Evolutionary conservation across 2,329 filamentous ascomycete species (phyloP), one percentile per base, ranked within the genome.

Genomic region (Scedosporium dehoogii): DNA sequence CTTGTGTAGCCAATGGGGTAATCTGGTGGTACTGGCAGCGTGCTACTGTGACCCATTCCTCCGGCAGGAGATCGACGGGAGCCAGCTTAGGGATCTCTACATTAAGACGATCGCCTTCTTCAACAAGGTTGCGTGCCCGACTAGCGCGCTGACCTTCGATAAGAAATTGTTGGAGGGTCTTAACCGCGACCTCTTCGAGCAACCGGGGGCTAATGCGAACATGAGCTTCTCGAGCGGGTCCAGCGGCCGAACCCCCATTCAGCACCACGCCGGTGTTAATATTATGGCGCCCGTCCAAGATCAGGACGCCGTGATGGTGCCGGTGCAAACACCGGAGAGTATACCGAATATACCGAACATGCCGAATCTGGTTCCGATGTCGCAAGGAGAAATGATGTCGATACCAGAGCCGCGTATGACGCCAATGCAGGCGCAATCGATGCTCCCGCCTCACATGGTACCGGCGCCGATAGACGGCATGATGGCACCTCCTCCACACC

Each of bases 11-110:
- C 94, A 99, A 91, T 99, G 96, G 79, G 93, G 94, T 63, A 97
- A 97, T 72, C 85, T 97, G 70, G 80, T 97, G 58, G 91, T 96
- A n/a, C 83, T 99, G 2, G 86, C 90, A 27, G 92, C 93, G 1
- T 89, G 88, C 3, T 92, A 86, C 73, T 83, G 81, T 65, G 89
- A 93, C 57, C 81, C 79, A 4, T 75, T 81, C 27, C 81, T 96
- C 1, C 75, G 75, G 4, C 72, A 76, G 4, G 82, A 85, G 33
- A 80, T 96, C 21, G 73, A 84, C 3, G 74, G 76, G 58, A 72
- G 80, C 0, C 74, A 78, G 2, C 76, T 96, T 6, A 76, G 81
- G 55, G 70, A 73, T 1, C 81, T 96, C 0, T 85, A 96, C 63
- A 71, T 78, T 48, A 86, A 85, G 65, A 97, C 93, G 0, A 91